These are phyloP conservation scores for Eucalyptus shirleyi DNA, from an alignment of 345 rosid genomes.

Conservation along the genomic window DNA sequence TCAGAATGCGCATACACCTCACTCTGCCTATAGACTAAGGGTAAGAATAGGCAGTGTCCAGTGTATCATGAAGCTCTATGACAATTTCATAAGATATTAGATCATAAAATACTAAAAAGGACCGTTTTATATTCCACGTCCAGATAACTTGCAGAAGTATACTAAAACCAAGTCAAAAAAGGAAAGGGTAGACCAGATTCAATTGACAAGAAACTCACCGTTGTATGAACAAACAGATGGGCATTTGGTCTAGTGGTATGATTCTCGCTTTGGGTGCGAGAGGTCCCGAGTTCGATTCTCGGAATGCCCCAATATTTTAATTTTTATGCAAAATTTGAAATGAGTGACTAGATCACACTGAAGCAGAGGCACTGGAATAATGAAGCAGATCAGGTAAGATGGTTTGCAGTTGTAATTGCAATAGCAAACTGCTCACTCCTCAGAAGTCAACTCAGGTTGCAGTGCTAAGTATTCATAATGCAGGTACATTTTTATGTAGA, in stretches of 20 bases:
- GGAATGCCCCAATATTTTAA: slow-evolving; percentile 34
- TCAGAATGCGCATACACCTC: neutral
- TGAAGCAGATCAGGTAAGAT: neutral
- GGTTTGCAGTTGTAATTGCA: neutral
- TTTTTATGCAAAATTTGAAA: neutral
- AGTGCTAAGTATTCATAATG: neutral
- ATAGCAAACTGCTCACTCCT: neutral
- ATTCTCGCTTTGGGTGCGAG: slow-evolving; percentile 92
- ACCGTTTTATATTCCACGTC: neutral
- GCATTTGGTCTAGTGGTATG: slow-evolving; percentile 50
- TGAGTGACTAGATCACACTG: neutral
- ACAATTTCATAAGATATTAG: neutral
- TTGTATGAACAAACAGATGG: neutral
- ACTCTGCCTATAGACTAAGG: neutral
- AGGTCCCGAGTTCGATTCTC: slow-evolving; percentile 86
- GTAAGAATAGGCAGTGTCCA: neutral
- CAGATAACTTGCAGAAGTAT: neutral
- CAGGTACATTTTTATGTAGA: neutral
- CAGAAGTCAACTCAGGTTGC: neutral
- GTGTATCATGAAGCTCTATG: neutral
- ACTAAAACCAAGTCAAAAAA: neutral
- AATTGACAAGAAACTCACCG: neutral
- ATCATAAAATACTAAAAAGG: neutral
- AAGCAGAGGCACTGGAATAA: neutral
- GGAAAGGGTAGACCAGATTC: neutral